phyloP scores from a whole-genome alignment of 805 yeast genomes.

The Sugiyamaella qingdaonensis region DNA sequence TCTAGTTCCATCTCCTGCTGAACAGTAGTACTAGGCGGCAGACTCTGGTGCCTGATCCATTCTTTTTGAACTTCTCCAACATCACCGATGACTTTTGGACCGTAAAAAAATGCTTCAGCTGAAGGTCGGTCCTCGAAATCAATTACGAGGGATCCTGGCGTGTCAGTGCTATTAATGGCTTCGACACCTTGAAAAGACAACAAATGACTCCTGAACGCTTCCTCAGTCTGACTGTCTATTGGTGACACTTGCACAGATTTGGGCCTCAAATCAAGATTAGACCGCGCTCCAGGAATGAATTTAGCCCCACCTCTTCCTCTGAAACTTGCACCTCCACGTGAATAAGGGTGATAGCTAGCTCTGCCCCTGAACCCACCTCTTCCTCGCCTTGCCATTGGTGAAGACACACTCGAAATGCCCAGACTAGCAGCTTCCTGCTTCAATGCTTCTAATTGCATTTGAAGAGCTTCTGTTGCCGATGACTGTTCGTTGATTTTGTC shows the following conservation, averaged over 20 bases:
- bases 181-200: constrained; percentile 18
- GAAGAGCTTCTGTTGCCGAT: constrained; percentile 27
- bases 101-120: constrained; percentile 36
- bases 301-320: constrained; percentile 16
- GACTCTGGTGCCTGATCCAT: constrained; percentile 19
- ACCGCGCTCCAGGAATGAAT: constrained; percentile 25
- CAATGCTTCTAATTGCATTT: constrained; percentile 32
- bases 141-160: constrained; percentile 26
- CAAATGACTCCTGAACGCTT: constrained; percentile 30
- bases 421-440: constrained; percentile 33
- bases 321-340: constrained; percentile 25
- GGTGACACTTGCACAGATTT: constrained; percentile 33
- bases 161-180: constrained; percentile 11
- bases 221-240: constrained; percentile 31
- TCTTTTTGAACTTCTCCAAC: constrained; percentile 29
- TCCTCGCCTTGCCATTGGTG: constrained; percentile 20
- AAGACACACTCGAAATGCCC: constrained; percentile 22
- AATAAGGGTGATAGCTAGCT: constrained; percentile 19
- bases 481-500: constrained; percentile 20
- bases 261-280: constrained; percentile 37
- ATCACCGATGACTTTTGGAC: constrained; percentile 26
- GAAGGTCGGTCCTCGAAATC: constrained; percentile 34
- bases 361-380: constrained; percentile 22
- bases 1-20: neutral
- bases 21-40: neutral